A percentile compares a stretch with the other conserved stretches of the same genome.
These are phyloP conservation scores for Pleodorina starrii DNA, from an alignment of 139 green algal genomes.

Conservation along the genomic window DNA sequence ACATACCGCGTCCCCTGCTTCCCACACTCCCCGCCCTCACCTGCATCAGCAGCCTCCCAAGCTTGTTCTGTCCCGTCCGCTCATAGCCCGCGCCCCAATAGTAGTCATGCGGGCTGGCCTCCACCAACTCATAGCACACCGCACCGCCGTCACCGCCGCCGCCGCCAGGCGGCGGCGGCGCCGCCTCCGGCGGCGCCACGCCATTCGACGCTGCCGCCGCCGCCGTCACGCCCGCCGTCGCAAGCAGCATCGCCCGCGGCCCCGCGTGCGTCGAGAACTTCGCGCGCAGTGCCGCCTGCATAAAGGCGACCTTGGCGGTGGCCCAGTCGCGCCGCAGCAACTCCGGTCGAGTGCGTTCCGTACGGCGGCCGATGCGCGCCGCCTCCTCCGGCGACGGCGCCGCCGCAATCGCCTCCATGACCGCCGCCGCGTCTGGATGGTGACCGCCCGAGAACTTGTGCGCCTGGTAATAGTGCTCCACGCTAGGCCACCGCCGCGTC, in stretches of 20 bases:
- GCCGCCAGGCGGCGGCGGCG: background rate
- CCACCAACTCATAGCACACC: conserved; percentile 49
- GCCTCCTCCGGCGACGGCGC: conserved; percentile 91
- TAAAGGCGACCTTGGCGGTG: conserved; percentile 82
- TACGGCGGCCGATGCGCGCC: conserved; percentile 74
- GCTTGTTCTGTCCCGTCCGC: conserved; percentile 86
- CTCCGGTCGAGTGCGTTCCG: conserved; percentile 77
- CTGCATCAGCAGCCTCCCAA: conserved; percentile 91
- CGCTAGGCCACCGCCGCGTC: conserved; percentile 71
- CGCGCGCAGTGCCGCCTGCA: conserved; percentile 82
- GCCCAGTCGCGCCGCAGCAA: conserved; percentile 90
- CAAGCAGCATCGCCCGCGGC: conserved; percentile 85
- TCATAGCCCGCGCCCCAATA: conserved; percentile 94
- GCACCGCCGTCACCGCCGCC: background rate
- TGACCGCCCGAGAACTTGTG: conserved; percentile 87
- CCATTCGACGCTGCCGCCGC: background rate
- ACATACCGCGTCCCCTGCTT: too few relatives aligned
- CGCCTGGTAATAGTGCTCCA: conserved; percentile 95
- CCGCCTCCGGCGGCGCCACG: background rate
- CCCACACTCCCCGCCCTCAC: conserved; percentile 52
- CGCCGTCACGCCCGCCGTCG: conserved; percentile 59
- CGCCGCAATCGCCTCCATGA: conserved; percentile 80
- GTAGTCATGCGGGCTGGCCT: conserved; percentile 60
- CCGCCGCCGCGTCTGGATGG: conserved; percentile 51
- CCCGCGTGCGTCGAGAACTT: conserved; percentile 90